A percentile compares a stretch with the other conserved stretches of the same genome.
Conservation (phyloP, 345 rosid genomes). For the Cochlearia excelsa region DNA sequence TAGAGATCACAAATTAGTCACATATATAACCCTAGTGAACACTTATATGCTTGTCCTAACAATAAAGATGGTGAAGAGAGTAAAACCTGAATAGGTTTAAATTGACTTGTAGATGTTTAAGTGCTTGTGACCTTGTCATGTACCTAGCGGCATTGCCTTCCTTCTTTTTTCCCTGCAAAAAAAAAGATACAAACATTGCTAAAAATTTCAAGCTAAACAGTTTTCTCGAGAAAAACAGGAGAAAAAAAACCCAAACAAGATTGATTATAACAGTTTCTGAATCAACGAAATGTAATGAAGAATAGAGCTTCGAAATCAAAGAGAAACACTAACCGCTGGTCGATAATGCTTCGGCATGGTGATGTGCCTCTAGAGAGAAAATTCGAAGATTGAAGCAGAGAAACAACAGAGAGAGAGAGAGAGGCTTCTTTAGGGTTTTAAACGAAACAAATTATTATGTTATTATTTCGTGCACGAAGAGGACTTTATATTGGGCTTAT, state of each 20-base stretch:
- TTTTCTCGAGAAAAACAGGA: not conserved
- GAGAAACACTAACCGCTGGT: conserved; percentile 60
- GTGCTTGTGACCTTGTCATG: conserved; percentile 82
- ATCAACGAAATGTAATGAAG: not conserved
- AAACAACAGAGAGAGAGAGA: not conserved
- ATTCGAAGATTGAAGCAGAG: not conserved
- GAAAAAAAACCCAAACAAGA: too few relatives aligned
- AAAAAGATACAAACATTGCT: not conserved
- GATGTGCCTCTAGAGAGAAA: conserved; percentile 17
- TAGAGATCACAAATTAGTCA: too few relatives aligned
- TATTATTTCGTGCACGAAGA: too few relatives aligned
- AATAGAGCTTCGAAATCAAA: not conserved
- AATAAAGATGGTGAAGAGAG: not conserved
- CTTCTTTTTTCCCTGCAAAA: conserved; percentile 81
- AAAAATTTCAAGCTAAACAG: too few relatives aligned
- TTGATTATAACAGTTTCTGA: too few relatives aligned
- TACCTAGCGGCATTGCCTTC: conserved; percentile 92
- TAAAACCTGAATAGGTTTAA: conserved; percentile 72
- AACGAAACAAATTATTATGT: not conserved
- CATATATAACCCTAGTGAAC: not conserved
- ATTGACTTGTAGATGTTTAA: conserved; percentile 73
- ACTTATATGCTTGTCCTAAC: not conserved
- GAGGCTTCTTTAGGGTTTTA: conserved; percentile 40
- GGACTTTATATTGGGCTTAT: too few relatives aligned
- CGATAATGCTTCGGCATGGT: conserved; percentile 89